These are phyloP conservation scores for Lactifluus hygrophoroides DNA, from an alignment of 768 basidiomycete genomes.

Conservation along the genomic window DNA sequence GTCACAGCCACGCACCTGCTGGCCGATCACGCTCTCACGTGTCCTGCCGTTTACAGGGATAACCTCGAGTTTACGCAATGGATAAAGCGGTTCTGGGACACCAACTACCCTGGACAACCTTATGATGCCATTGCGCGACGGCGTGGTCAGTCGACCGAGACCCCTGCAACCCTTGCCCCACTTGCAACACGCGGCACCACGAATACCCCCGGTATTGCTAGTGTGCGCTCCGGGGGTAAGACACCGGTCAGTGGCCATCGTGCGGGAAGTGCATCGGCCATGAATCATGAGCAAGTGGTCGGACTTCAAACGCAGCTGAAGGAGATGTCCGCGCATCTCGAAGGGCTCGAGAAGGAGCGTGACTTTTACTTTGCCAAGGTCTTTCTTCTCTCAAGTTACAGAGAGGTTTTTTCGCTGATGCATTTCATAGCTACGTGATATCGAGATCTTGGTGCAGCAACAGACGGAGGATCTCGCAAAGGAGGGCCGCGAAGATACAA, in stretches of 20 bases:
- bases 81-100: conserved; percentile 94
- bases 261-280: conserved; percentile 44
- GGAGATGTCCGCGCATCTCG: conserved; percentile 74
- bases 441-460: conserved; percentile 87
- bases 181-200: conserved; percentile 30
- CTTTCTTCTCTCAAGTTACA: conserved; percentile 17
- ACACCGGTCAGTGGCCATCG: conserved; percentile 68
- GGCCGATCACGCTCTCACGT: not conserved
- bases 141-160: conserved; percentile 66
- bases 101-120: conserved; percentile 76
- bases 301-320: conserved; percentile 67
- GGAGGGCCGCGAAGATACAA: conserved; percentile 47
- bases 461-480: conserved; percentile 57
- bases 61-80: conserved; percentile 99
- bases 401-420: not conserved
- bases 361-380: conserved; percentile 99
- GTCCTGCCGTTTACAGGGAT: conserved; percentile 44
- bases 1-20: not conserved
- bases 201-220: conserved; percentile 29
- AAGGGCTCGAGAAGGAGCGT: conserved; percentile 92
- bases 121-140: conserved; percentile 83
- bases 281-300: conserved; percentile 58
- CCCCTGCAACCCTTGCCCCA: conserved; percentile 73
- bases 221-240: conserved; percentile 49
- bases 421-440: conserved; percentile 73